A percentile compares a stretch with the other conserved stretches of the same genome.
Evolutionary conservation across 2,329 filamentous ascomycete genomes (phyloP).

Genomic region (Aspergillus candidus): DNA sequence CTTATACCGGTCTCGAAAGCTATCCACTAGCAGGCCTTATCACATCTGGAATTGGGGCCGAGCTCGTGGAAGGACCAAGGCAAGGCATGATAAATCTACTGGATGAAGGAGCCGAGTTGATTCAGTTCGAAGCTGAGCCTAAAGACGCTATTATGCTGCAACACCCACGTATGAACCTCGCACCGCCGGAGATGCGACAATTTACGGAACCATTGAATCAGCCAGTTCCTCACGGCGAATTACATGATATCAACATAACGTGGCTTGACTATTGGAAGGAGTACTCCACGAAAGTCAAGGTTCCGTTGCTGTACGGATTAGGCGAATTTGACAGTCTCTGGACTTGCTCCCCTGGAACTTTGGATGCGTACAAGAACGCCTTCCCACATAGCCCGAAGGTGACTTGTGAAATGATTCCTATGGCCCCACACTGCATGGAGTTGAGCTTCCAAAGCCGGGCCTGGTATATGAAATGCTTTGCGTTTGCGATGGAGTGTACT

Average conservation of each 20-base stretch:
- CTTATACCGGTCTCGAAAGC: neutral
- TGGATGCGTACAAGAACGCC: constrained; percentile 4
- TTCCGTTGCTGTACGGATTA: constrained; percentile 9
- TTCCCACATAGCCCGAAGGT: constrained; percentile 4
- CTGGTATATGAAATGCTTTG: constrained; percentile 6
- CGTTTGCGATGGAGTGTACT: constrained; percentile 9
- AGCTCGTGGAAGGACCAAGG: neutral
- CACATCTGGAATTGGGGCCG: constrained; percentile 8
- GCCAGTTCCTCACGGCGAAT: constrained; percentile 4
- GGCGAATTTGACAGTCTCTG: constrained; percentile 9
- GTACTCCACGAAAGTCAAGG: constrained; percentile 5
- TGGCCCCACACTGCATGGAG: constrained; percentile 9
- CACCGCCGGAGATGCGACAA: neutral
- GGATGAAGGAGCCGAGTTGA: neutral
- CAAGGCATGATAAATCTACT: neutral
- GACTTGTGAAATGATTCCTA: constrained; percentile 1
- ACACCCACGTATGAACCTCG: neutral
- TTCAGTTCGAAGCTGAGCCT: neutral
- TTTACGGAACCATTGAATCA: constrained; percentile 4
- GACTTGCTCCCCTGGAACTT: neutral
- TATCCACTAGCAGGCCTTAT: constrained; percentile 9
- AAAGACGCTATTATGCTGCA: constrained; percentile 8
- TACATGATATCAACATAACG: constrained; percentile 5
- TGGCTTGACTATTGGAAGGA: constrained; percentile 5
- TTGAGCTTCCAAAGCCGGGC: constrained; percentile 4